Conservation (phyloP, 768 basidiomycete genomes). For the Auricularia auricula-judae region DNA sequence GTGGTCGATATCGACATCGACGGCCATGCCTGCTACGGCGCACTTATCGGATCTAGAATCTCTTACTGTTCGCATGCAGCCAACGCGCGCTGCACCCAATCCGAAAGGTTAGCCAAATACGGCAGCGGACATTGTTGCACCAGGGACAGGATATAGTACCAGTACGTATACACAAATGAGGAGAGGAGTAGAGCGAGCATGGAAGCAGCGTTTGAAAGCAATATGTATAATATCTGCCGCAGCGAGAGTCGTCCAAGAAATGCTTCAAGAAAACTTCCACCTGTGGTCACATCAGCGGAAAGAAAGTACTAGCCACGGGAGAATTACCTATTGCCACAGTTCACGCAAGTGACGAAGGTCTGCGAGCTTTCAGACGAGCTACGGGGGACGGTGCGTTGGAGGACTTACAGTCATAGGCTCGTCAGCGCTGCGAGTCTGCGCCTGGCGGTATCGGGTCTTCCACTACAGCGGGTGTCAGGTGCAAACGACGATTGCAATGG, state of each 20-base stretch:
- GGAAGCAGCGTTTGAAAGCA: not conserved
- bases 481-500: not conserved
- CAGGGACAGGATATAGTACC: no score
- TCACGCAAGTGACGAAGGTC: constrained; percentile 83
- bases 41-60: no score
- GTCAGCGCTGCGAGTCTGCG: constrained; percentile 94
- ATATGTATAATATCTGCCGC: not conserved
- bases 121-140: no score
- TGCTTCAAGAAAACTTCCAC: constrained; percentile 52
- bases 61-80: no score
- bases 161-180: no score
- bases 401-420: constrained; percentile 90
- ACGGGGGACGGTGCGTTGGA: not conserved
- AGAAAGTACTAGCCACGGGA: not conserved
- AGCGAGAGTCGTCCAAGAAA: not conserved
- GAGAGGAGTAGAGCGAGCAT: no score
- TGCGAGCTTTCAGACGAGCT: constrained; percentile 18
- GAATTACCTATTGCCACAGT: constrained; percentile 47
- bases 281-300: constrained; percentile 18
- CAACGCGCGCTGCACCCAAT: no score
- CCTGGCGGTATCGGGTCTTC: constrained; percentile 88
- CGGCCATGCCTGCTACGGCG: no score
- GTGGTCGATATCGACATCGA: no score
- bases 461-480: constrained; percentile 28
- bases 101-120: no score